phyloP scores from a whole-genome alignment of 192 early-diverging fungal species.

The Chytriomyces sp. region DNA sequence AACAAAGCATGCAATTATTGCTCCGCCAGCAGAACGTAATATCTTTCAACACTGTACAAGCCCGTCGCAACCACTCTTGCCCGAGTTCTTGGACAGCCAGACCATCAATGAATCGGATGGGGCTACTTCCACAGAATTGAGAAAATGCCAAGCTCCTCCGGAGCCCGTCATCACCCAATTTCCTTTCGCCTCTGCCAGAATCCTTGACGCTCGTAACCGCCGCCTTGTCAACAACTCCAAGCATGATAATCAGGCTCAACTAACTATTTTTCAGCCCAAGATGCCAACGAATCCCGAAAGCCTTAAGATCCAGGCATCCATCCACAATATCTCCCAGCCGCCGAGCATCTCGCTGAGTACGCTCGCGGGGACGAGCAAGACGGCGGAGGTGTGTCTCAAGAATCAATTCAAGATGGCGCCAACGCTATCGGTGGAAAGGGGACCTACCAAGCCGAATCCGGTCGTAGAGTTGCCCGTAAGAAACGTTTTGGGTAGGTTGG shows the following conservation, averaged over 20 bases:
- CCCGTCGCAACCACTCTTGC: too few species aligned
- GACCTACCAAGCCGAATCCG: not conserved
- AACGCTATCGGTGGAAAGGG: not conserved
- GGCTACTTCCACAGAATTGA: not conserved
- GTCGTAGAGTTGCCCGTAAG: slow-evolving; percentile 11
- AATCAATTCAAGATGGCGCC: slow-evolving; percentile 30
- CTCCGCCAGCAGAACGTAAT: not conserved
- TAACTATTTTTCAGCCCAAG: slow-evolving; percentile 17
- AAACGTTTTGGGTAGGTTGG: slow-evolving; percentile 10
- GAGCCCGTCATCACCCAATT: slow-evolving; percentile 7
- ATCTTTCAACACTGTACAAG: not conserved
- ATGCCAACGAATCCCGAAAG: slow-evolving; percentile 13
- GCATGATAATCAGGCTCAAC: too few species aligned
- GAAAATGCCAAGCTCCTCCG: slow-evolving; percentile 13
- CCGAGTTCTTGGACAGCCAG: too few species aligned
- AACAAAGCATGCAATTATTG: not conserved
- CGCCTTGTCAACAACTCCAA: slow-evolving; percentile 14
- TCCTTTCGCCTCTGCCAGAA: slow-evolving; percentile 7
- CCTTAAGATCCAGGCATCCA: slow-evolving; percentile 18
- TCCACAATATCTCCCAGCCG: slow-evolving; percentile 20
- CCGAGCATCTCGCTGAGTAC: not conserved
- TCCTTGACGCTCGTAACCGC: slow-evolving; percentile 23
- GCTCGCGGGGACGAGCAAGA: slow-evolving; percentile 6
- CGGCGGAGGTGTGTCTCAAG: slow-evolving; percentile 15
- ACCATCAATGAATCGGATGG: not conserved